Base-by-base conservation (phyloP, 768 basidiomycete genomes). In the Coprinopsis cinerea region DNA sequence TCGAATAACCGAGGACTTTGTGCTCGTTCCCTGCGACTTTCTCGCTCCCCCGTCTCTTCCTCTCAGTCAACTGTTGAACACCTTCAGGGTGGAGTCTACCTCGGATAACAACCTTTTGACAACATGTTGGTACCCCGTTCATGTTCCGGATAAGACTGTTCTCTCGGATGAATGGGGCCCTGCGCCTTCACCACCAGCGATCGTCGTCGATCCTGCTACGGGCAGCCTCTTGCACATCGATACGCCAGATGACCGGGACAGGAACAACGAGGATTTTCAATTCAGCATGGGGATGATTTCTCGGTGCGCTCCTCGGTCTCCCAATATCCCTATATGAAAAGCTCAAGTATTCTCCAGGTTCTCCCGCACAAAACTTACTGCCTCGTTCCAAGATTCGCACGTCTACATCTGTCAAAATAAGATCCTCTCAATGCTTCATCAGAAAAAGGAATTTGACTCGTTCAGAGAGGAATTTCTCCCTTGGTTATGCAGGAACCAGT, bases 21-120 rank as follows among this genome's bases (percentile, higher is more conserved):
- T 96, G 34, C 66, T 97, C 20, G 76, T 97, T 1, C 87, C 94
- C 5, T 96, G 92, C 61, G 94, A 97, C 64, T 89, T 96, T 44
- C 76, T 92, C 18, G 84, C 92, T 7, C 85, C 92, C 0, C 70
- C 83, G 0, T 68, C 78, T 0, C 73, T 96, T n/a, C 72, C 84
- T 4, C 75, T 97, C 5, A 75, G 76, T 25, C 68, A 67, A 0
- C 67, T 96, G 1, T 70, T 96, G 37, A 82, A 97, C 65, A 86
- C 83, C 59, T 94, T 93, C 63, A 82, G 94, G 26, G 75, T 78
- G 10, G 85, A 92, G 55, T 68, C 78, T 0, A 72, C 81, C 45
- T 75, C 80, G 30, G 76, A 83, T 67, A 77, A 79, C 26, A 71
- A 79, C 37, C 72, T 91, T 55, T 78, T 78, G 1, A 83, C 83